phyloP scores from a whole-genome alignment of 1,139 yeast genomes.

The Candida sanyaensis region DNA sequence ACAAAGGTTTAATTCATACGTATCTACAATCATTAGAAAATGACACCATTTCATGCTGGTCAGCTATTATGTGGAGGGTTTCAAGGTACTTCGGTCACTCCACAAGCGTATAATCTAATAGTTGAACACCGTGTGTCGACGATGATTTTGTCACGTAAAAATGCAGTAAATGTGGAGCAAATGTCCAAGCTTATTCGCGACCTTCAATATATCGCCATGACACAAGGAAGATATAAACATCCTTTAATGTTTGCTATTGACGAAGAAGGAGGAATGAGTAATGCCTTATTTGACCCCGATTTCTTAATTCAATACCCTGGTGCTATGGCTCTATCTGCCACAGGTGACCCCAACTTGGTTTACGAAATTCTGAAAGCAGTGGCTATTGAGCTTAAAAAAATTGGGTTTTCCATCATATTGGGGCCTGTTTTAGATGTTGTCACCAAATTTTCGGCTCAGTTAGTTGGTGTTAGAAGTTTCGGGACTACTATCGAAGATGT shows the following conservation, averaged over 20 bases:
- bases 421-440: constrained; percentile 70
- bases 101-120: constrained; percentile 58
- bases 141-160: constrained; percentile 57
- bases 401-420: constrained; percentile 59
- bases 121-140: constrained; percentile 56
- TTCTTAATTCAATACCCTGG: constrained; percentile 63
- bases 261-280: constrained; percentile 80
- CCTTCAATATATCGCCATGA: constrained; percentile 56
- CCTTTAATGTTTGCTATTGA: constrained; percentile 75
- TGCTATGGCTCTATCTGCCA: constrained; percentile 66
- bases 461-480: constrained; percentile 64
- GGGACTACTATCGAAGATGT: constrained; percentile 66
- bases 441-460: constrained; percentile 56
- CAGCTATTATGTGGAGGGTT: constrained; percentile 67
- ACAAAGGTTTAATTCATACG: not conserved
- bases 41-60: constrained; percentile 32
- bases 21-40: not conserved
- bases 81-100: constrained; percentile 57
- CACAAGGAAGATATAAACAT: constrained; percentile 50
- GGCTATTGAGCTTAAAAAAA: constrained; percentile 52
- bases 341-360: constrained; percentile 52
- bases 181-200: constrained; percentile 53
- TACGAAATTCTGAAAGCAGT: constrained; percentile 57
- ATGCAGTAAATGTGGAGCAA: constrained; percentile 53
- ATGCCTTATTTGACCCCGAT: constrained; percentile 56